Evolutionary conservation across 805 yeast species (phyloP).

Genomic region (Saturnispora quitensis): DNA sequence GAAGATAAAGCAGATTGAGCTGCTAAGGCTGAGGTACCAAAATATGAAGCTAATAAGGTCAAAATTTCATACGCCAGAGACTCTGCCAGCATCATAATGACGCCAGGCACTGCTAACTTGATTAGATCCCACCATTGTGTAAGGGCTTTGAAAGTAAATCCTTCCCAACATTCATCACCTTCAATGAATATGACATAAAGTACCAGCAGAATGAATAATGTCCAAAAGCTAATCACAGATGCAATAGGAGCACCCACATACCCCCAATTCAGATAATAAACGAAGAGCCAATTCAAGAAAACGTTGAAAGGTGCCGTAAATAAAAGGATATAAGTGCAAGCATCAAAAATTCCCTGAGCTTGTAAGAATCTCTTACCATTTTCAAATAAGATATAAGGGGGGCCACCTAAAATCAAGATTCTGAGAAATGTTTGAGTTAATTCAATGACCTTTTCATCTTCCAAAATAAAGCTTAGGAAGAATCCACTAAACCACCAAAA

Average conservation of each 20-base stretch:
- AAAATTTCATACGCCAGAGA: conserved; percentile 50
- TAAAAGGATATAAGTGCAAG: conserved; percentile 58
- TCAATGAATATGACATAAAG: conserved; percentile 49
- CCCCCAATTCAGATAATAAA: conserved; percentile 60
- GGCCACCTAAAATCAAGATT: conserved; percentile 55
- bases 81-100: conserved; percentile 47
- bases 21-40: conserved; percentile 46
- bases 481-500: conserved; percentile 55
- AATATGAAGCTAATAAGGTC: conserved; percentile 42
- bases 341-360: conserved; percentile 74
- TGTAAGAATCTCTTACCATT: conserved; percentile 66
- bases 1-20: conserved; percentile 49
- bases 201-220: conserved; percentile 50
- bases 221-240: conserved; percentile 61
- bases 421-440: conserved; percentile 52
- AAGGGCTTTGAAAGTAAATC: conserved; percentile 32
- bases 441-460: conserved; percentile 35
- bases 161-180: conserved; percentile 67
- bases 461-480: conserved; percentile 37
- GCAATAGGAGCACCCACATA: conserved; percentile 71
- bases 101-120: conserved; percentile 43
- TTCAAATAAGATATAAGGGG: conserved; percentile 63
- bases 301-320: conserved; percentile 69
- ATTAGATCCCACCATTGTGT: conserved; percentile 33
- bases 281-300: conserved; percentile 53